Evolutionary conservation across 2,329 filamentous ascomycete species (phyloP), one percentile per base, ranked within the genome.

Genomic region (Cordyceps javanica): DNA sequence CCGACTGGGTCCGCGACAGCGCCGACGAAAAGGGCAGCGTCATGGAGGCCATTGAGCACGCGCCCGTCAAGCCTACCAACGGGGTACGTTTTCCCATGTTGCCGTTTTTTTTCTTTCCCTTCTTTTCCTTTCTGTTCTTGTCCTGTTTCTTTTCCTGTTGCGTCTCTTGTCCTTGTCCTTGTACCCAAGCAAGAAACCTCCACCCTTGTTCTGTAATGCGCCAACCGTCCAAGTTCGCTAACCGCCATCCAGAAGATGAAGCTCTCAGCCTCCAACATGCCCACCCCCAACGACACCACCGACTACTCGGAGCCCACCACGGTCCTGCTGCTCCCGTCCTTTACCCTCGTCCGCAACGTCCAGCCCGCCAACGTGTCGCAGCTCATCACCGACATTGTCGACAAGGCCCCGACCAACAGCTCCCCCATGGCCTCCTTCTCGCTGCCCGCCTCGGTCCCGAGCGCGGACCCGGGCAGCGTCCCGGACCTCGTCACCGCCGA

Each of bases 231-330:
- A n/a, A n/a, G n/a, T n/a, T 16, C 14, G 41, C 41, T 44, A 25
- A 45, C 42, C 11, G n/a, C 34, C 3, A 7, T 16, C 26, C 8
- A 53, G 88, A 87, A 82, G 72, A 79, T 97, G 63, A 96, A 95
- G 85, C 82, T 97, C 48, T 96, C 91, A 7, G 93, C 93, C 48
- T 94, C 89, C 62, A 92, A 97, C 73, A 95, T 97, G 61, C 90
- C 89, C 14, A 86, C 90, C 1, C 91, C 91, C 26, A 80, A 82
- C 66, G 81, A 87, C 70, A 79, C 76, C 46, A 76, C 74, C 67
- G 81, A 80, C 67, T 86, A 88, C 74, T 80, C 77, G 6, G 75
- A 84, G 57, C 88, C 90, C 5, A 96, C 92, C 3, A 90, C 85
- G 6, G 84, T 93, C 19, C 80, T 97, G 38, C 82, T 97, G 26